Percentiles rank a stretch among this genome's conserved stretches.
These are phyloP conservation scores for Pseudopyrenochaeta lycopersici DNA, from an alignment of 2,329 filamentous ascomycete species.

Conservation along the genomic window DNA sequence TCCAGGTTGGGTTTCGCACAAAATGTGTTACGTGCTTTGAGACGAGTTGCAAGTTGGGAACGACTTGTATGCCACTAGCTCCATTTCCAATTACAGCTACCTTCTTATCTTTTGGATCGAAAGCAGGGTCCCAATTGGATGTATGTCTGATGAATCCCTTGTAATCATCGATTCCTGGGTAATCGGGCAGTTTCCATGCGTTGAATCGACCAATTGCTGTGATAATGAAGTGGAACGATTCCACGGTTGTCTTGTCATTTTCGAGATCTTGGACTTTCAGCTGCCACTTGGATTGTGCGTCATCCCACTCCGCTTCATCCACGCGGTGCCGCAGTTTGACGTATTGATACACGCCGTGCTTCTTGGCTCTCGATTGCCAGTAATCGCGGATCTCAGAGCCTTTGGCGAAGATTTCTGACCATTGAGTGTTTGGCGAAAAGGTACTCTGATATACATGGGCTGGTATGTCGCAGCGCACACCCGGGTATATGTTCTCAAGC, in stretches of 20 bases:
- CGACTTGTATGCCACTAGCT: slow-evolving; percentile 69
- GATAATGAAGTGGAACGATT: slow-evolving; percentile 49
- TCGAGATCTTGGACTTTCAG: slow-evolving; percentile 65
- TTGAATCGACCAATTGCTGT: slow-evolving; percentile 44
- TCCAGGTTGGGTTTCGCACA: slow-evolving; percentile 69
- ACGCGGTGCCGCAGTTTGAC: slow-evolving; percentile 52
- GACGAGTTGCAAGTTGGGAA: slow-evolving; percentile 67
- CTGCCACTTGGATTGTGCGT: slow-evolving; percentile 63
- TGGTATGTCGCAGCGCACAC: slow-evolving; percentile 44
- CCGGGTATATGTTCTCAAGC: slow-evolving; percentile 49
- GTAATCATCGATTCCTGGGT: slow-evolving; percentile 39
- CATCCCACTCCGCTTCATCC: slow-evolving; percentile 51
- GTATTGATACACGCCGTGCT: slow-evolving; percentile 51
- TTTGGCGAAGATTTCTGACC: slow-evolving; percentile 53
- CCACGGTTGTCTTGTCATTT: slow-evolving; percentile 27
- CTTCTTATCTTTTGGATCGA: slow-evolving; percentile 65
- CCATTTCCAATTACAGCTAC: slow-evolving; percentile 72
- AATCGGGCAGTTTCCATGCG: slow-evolving; percentile 42
- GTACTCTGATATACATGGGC: slow-evolving; percentile 53
- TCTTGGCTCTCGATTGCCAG: slow-evolving; percentile 49
- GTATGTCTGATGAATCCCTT: slow-evolving; percentile 41
- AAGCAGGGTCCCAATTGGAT: slow-evolving; percentile 46
- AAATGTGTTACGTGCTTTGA: slow-evolving; percentile 57
- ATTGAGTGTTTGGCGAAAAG: slow-evolving; percentile 56
- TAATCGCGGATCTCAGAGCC: slow-evolving; percentile 55